Base-by-base conservation (phyloP, 148 eudicot genomes). In the Persicaria tinctoria region DNA sequence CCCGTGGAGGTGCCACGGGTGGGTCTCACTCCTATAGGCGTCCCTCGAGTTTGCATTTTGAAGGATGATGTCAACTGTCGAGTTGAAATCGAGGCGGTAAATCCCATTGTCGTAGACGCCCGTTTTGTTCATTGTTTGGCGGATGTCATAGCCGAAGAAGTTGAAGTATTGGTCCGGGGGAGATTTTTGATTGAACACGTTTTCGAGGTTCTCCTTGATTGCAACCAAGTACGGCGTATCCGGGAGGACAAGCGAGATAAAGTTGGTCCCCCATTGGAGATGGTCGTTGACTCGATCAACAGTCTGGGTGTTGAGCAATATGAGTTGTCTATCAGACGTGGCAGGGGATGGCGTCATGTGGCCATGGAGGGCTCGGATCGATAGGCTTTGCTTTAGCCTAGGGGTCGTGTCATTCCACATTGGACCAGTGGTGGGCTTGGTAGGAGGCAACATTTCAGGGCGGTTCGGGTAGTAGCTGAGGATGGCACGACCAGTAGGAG, bases 1-100 rank as follows among this genome's bases (percentile, higher is more conserved):
- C 7, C 98, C 98, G 51, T 91, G 98, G 1, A 93, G 78, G 79
- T 91, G 98, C 98, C 98, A 93, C 12, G 98, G 98, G 82, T 93
- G 98, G 4, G 97, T 88, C 83, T 91, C 98, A 46, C 98, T 93
- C 5, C 60, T 83, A 18, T 88, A 79, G 0, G 12, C 8, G 11
- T 13, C 77, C 88, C 88, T 80, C 0, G 94, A 72, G 74, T 93
- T 89, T 4, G 97, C 98, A 64, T 93, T 93, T 72, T 93, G 98
- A n/a, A 93, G 77, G 5, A 93, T 75, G 0, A 93, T 75, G 54
- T 93, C 98, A 0, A 93, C 83, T 0, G 89, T 87, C 0, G 93
- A 77, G 68, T 85, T 83, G 56, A 86, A 91, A 73, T 83, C 48
- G 51, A 91, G 77, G 55, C 87, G 77, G 53, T 88, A 89, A 2